Conservation (phyloP, 768 basidiomycete genomes). For the Russula abietina region DNA sequence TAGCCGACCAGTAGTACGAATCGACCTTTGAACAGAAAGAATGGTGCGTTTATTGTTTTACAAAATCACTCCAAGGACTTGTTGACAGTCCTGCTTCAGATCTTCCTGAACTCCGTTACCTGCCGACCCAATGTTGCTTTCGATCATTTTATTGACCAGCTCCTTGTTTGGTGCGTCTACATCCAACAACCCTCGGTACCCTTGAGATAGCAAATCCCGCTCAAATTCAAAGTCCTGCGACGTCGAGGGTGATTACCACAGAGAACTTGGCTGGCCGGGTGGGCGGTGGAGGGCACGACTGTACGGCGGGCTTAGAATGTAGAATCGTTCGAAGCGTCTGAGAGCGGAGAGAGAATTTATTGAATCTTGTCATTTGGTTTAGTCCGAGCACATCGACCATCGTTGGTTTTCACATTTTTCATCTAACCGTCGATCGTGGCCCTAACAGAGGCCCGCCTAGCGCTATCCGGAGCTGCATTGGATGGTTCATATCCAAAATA, state of each 20-base stretch:
- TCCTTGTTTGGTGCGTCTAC: no score
- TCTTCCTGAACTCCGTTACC: no score
- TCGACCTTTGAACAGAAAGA: no score
- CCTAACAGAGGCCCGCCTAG: slow-evolving; percentile 39
- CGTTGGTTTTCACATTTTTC: slow-evolving; percentile 72
- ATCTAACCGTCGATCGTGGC: slow-evolving; percentile 77
- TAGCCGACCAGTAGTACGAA: no score
- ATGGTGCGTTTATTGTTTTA: no score
- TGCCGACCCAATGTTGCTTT: no score
- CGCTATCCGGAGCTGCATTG: no score
- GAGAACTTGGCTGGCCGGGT: slow-evolving; percentile 98
- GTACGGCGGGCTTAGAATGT: slow-evolving; percentile 42
- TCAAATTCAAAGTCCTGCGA: slow-evolving; percentile 67
- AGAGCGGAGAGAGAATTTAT: background rate
- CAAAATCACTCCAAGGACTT: no score
- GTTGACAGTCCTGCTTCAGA: no score
- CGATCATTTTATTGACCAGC: no score
- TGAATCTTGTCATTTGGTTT: slow-evolving; percentile 15
- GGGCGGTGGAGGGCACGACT: slow-evolving; percentile 91
- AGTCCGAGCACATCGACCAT: slow-evolving; percentile 60
- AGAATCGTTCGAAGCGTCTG: slow-evolving; percentile 68
- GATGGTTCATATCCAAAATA: slow-evolving; percentile 63
- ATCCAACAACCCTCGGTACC: no score
- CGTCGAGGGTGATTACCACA: slow-evolving; percentile 67
- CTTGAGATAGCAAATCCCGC: slow-evolving; percentile 70